phyloP scores from a whole-genome alignment of 768 basidiomycete species.

The Xanthoconium purpureum region DNA sequence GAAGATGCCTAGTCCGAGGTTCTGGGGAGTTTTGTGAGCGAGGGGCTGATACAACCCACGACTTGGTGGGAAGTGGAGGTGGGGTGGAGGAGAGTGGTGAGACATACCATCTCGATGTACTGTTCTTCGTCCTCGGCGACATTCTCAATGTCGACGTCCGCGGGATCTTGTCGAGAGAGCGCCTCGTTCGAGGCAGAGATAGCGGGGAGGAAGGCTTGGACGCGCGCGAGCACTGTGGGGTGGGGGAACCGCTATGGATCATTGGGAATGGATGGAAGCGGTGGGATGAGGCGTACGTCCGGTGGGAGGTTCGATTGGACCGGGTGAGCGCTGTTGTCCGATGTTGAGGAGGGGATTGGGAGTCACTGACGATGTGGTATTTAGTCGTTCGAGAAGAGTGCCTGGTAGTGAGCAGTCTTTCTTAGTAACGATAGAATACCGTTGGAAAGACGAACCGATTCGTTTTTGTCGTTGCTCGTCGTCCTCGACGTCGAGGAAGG shows the following conservation, averaged over 20 bases:
- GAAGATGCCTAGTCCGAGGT: slow-evolving; percentile 63
- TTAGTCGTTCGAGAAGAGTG: slow-evolving; percentile 40
- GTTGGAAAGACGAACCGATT: slow-evolving; percentile 33
- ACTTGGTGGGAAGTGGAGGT: neutral
- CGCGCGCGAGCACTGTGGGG: slow-evolving; percentile 55
- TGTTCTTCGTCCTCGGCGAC: slow-evolving; percentile 44
- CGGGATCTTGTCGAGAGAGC: slow-evolving; percentile 48
- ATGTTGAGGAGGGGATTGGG: slow-evolving; percentile 33
- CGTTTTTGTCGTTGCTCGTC: slow-evolving; percentile 42
- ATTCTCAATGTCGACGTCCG: slow-evolving; percentile 69
- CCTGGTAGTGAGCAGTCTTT: slow-evolving; percentile 28
- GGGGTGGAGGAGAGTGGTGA: neutral
- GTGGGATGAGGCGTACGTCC: slow-evolving; percentile 41
- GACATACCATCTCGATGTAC: slow-evolving; percentile 65
- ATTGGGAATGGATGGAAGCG: slow-evolving; percentile 1
- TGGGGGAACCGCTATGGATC: neutral
- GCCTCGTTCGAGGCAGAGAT: slow-evolving; percentile 62
- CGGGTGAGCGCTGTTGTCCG: slow-evolving; percentile 29
- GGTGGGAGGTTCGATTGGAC: slow-evolving; percentile 40
- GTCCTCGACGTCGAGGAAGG: slow-evolving; percentile 46
- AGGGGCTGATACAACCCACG: neutral
- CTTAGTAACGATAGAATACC: neutral
- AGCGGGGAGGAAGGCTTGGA: slow-evolving; percentile 65
- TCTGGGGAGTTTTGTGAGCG: slow-evolving; percentile 35
- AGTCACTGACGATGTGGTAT: slow-evolving; percentile 18